phyloP scores from a whole-genome alignment of 2,329 filamentous ascomycete species.

The Cladophialophora chaetospira region DNA sequence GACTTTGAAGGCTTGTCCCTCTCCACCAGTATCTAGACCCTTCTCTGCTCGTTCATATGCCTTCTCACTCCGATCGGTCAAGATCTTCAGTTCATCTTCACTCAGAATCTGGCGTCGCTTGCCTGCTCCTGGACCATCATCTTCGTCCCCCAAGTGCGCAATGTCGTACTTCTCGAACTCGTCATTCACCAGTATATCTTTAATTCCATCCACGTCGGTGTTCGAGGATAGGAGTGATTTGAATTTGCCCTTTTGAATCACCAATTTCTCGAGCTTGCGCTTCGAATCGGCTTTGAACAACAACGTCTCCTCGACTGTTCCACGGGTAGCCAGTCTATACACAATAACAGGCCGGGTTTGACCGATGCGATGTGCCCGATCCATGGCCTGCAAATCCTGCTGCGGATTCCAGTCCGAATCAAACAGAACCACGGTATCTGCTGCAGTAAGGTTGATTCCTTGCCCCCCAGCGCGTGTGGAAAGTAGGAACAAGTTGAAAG shows the following conservation, averaged over 20 bases:
- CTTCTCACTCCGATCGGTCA: conserved; percentile 74
- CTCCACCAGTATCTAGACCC: conserved; percentile 70
- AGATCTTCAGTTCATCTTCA: conserved; percentile 71
- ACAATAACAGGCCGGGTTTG: conserved; percentile 91
- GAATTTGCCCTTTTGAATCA: conserved; percentile 92
- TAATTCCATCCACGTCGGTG: conserved; percentile 28
- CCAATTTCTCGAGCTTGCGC: conserved; percentile 85
- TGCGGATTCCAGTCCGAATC: conserved; percentile 95
- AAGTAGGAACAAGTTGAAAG: conserved; percentile 77
- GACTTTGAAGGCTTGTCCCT: conserved; percentile 63
- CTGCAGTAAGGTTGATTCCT: conserved; percentile 89
- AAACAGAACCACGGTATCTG: conserved; percentile 90
- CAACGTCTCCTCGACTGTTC: conserved; percentile 86
- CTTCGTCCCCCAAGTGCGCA: conserved; percentile 31
- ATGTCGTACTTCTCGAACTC: conserved; percentile 69
- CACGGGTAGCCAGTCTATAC: conserved; percentile 89
- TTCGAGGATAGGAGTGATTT: conserved; percentile 60
- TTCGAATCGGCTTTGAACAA: conserved; percentile 89
- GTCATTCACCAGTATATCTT: conserved; percentile 34
- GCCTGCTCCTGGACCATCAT: conserved; percentile 38
- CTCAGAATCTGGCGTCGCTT: conserved; percentile 59
- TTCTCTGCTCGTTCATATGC: conserved; percentile 74
- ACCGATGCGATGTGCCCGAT: conserved; percentile 91
- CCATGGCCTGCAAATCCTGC: conserved; percentile 94
- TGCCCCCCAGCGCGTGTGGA: conserved; percentile 91